Evolutionary conservation across 2,329 filamentous ascomycete species (phyloP), one percentile per base, ranked within the genome.

Genomic region (Emmonsiellopsis sp.): DNA sequence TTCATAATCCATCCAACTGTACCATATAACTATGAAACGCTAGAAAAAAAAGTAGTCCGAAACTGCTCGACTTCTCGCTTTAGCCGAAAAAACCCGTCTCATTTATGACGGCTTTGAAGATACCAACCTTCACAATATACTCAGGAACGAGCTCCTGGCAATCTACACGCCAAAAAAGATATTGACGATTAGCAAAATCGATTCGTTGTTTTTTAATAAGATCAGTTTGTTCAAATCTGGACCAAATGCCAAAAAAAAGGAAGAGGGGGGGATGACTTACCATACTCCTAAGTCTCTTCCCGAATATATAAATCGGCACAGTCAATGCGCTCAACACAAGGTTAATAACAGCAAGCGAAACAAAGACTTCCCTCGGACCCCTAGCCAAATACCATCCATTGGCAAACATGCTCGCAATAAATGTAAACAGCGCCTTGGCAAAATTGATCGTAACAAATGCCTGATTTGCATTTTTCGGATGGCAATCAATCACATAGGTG

Each of bases 401-500:
- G 1, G 62, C 59, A 53, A 57, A 63, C 26, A 58, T 52, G 42
- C 58, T 63, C 50, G 59, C 58, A 1, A 58, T 51, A 30, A 73
- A 67, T 1, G 66, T 69, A 31, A 71, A 62, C 1, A 71, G 62
- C 0, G 68, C 68, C 53, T 73, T 73, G 1, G 67, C 62, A 53
- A 71, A 73, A 48, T 71, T 72, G 61, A 73, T 72, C 0, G 68
- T 72, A 6, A 72, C 70, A 41, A 72, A 72, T 2, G 70, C 70
- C 51, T 72, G 69, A 38, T 70, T 70, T 1, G 69, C 69, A 55
- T 71, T 69, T 8, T 56, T 60, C 2, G 65, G 65, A 53, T 73
- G 69, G 51, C 70, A 72, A 53, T 73, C 70, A 55, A 73, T 70
- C 0, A 73, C 68, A 55, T 73, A 72, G 0, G 69, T 70, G 37